phyloP scores from a whole-genome alignment of 2,329 filamentous ascomycete genomes.

The Thelonectria blattea region DNA sequence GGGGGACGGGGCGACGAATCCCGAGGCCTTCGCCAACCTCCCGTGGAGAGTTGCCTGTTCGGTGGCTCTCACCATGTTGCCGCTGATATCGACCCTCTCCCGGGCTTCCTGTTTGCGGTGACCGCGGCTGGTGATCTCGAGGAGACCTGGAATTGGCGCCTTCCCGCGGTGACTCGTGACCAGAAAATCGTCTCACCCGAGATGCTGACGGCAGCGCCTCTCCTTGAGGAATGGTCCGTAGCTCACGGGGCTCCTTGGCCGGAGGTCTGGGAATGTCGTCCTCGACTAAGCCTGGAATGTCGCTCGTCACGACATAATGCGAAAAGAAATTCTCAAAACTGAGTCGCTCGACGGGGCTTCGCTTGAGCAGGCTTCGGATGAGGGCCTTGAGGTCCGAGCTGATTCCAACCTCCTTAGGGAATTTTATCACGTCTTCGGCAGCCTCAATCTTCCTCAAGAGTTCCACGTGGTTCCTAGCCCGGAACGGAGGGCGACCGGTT shows the following conservation, averaged over 20 bases:
- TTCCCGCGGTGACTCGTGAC: slow-evolving; percentile 45
- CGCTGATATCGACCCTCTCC: slow-evolving; percentile 45
- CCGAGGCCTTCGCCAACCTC: slow-evolving; percentile 57
- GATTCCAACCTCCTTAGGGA: slow-evolving; percentile 73
- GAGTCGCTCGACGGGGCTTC: slow-evolving; percentile 83
- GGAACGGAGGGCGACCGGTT: slow-evolving; percentile 86
- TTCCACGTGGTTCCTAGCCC: slow-evolving; percentile 93
- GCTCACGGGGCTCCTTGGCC: slow-evolving; percentile 48
- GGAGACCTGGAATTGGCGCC: slow-evolving; percentile 47
- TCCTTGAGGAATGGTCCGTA: slow-evolving; percentile 42
- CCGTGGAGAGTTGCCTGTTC: slow-evolving; percentile 51
- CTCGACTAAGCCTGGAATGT: slow-evolving; percentile 81
- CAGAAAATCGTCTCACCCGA: slow-evolving; percentile 45
- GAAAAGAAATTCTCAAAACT: slow-evolving; percentile 86
- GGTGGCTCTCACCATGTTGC: slow-evolving; percentile 38
- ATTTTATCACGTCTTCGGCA: slow-evolving; percentile 83
- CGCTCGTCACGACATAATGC: slow-evolving; percentile 72
- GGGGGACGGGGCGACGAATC: slow-evolving; percentile 54
- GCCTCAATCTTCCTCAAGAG: slow-evolving; percentile 90
- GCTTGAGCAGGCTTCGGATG: slow-evolving; percentile 81
- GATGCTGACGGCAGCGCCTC: slow-evolving; percentile 39
- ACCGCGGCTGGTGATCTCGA: slow-evolving; percentile 48
- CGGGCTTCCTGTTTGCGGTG: slow-evolving; percentile 53
- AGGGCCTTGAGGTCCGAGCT: slow-evolving; percentile 80
- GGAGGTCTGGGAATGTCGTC: slow-evolving; percentile 68